Evolutionary conservation across 768 basidiomycete genomes (phyloP).

Genomic region (Russula olivacea): DNA sequence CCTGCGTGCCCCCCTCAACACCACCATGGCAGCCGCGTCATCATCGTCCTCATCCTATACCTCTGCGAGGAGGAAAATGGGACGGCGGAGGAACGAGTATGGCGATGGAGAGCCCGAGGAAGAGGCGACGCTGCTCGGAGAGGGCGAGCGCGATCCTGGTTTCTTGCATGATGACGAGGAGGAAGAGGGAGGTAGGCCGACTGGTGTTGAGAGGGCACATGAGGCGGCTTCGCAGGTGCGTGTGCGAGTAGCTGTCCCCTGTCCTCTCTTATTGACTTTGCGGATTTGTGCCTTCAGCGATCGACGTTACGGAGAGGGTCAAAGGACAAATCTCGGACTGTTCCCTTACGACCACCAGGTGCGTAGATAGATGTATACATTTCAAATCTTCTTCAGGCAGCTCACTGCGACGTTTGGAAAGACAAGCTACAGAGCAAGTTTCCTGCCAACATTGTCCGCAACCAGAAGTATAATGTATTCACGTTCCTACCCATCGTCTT

Average conservation of each 20-base stretch:
- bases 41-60: background rate
- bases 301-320: constrained; percentile 28
- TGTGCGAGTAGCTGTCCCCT: background rate
- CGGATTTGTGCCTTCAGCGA: constrained; percentile 29
- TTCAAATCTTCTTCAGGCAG: background rate
- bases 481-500: constrained; percentile 97
- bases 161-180: constrained; percentile 36
- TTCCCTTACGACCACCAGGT: constrained; percentile 76
- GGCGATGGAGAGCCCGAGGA: constrained; percentile 19
- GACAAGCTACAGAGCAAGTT: constrained; percentile 67
- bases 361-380: background rate
- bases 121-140: constrained; percentile 21
- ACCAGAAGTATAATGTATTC: constrained; percentile 96
- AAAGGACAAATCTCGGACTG: constrained; percentile 70
- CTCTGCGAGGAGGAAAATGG: constrained; percentile 16
- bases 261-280: background rate
- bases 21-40: background rate
- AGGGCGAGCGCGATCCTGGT: constrained; percentile 33
- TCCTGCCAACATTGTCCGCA: constrained; percentile 88
- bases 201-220: constrained; percentile 2
- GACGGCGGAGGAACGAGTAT: constrained; percentile 19
- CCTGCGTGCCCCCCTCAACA: constrained; percentile 5
- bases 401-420: constrained; percentile 28
- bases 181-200: constrained; percentile 32
- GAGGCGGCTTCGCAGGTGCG: constrained; percentile 29